Evolutionary conservation across 805 yeast genomes (phyloP), one percentile per base, ranked within the genome.

Genomic region (Wickerhamomyces bovis): DNA sequence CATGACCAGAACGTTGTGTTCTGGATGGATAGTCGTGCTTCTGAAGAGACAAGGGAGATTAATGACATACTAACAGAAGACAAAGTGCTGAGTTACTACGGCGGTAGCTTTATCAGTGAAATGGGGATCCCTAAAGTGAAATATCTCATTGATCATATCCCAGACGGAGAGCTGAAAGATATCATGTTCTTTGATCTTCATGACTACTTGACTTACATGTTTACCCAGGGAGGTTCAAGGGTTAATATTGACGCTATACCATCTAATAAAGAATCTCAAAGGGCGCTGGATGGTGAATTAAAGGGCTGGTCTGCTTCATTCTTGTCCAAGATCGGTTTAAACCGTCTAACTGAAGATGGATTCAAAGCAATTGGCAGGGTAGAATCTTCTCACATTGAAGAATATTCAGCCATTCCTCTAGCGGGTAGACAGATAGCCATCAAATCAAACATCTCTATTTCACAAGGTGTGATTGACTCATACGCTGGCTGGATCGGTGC

Each of bases 1-100:
- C 48, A 40, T 5, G 53, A 53, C 6, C 67, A 70, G 31, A 76
- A 76, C 51, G 67, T 79, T 3, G 64, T 80, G 5, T 67, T 80
- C 42, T 80, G 85, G 85, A 80, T 80, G 84, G 84, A 80, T 53
- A 64, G 69, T 18, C 63, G 78, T 23, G 65, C 80, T 2, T 53
- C 47, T 3, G 38, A 55, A 2, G 71, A 76, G 49, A 69, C 73
- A 36, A 38, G 45, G 22, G 44, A 31, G 11, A 55, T 69, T 25
- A 51, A 53, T 15, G 18, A 22, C 1, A 21, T 3, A 1, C 21
- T 53, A 9, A 30, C 42, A 9, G 56, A 57, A 6, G 60, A 56
- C 6, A 42, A 47, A 8, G 49, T 54, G 8, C 52, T 62, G 39
- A 48, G 51, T 1, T 53, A 51, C 38, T 56, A 72, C 42, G 79